A percentile compares a stretch with the other conserved stretches of the same genome.
Conservation (phyloP, 2,329 filamentous ascomycete species). For the Fusarium sp. region DNA sequence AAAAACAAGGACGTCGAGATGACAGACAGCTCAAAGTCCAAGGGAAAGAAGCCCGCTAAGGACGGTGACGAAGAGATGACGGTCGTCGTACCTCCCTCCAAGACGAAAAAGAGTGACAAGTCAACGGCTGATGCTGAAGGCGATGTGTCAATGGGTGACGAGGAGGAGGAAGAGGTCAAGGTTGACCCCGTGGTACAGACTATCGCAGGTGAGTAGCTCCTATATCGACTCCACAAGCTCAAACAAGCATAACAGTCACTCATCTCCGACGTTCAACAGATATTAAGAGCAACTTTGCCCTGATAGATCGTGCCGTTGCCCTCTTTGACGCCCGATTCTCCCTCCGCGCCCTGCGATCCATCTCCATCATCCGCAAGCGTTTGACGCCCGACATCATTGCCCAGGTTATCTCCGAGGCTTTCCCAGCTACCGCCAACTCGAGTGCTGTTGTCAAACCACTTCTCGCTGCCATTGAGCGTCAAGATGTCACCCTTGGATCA, state of each 20-base stretch:
- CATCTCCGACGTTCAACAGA: constrained; percentile 64
- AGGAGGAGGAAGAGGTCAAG: constrained; percentile 65
- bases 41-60: constrained; percentile 71
- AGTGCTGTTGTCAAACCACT: constrained; percentile 76
- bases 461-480: constrained; percentile 74
- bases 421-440: constrained; percentile 69
- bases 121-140: constrained; percentile 70
- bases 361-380: constrained; percentile 94
- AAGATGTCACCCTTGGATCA: constrained; percentile 69
- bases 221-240: not conserved
- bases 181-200: constrained; percentile 70
- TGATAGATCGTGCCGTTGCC: constrained; percentile 90
- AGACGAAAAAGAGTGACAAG: constrained; percentile 69
- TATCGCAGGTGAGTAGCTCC: constrained; percentile 63
- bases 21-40: constrained; percentile 74
- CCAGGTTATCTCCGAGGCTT: constrained; percentile 84
- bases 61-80: constrained; percentile 84
- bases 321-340: constrained; percentile 97
- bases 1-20: constrained; percentile 74
- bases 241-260: constrained; percentile 27
- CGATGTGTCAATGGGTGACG: constrained; percentile 77
- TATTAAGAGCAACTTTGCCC: constrained; percentile 91
- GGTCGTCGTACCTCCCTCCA: constrained; percentile 79
- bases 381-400: constrained; percentile 84
- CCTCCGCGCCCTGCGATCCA: constrained; percentile 90